phyloP scores from a whole-genome alignment of 441 rosid genomes.

The Biscutella laevigata region DNA sequence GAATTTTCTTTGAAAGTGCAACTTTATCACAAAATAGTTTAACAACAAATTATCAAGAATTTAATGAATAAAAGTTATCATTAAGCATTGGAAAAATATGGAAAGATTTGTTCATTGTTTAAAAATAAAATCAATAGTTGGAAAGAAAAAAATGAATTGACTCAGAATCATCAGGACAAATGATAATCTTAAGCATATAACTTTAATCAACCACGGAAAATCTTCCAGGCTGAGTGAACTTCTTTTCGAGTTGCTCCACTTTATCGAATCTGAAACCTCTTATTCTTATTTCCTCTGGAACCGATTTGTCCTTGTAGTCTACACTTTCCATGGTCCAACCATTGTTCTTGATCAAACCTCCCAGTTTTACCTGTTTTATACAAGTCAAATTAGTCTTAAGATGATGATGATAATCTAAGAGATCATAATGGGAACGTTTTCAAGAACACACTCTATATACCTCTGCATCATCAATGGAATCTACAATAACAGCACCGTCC shows the following conservation, averaged over 20 bases:
- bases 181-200: background rate
- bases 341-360: slow-evolving; percentile 62
- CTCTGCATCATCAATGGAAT: slow-evolving; percentile 72
- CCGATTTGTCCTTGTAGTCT: slow-evolving; percentile 54
- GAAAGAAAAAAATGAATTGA: background rate
- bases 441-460: slow-evolving; percentile 33
- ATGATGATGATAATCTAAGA: too few relatives aligned
- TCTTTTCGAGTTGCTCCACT: slow-evolving; percentile 57
- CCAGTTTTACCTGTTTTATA: slow-evolving; percentile 48
- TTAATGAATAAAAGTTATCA: too few relatives aligned
- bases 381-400: slow-evolving; percentile 2
- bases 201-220: slow-evolving; percentile 22
- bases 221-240: slow-evolving; percentile 48
- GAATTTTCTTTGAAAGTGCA: too few relatives aligned
- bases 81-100: too few relatives aligned
- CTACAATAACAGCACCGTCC: slow-evolving; percentile 70
- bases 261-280: slow-evolving; percentile 72
- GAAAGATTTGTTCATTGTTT: too few relatives aligned
- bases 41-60: too few relatives aligned
- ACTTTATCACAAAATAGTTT: too few relatives aligned
- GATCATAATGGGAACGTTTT: background rate
- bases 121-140: background rate
- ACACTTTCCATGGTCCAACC: slow-evolving; percentile 70
- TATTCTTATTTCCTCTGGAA: slow-evolving; percentile 66
- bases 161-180: background rate